Conservation (phyloP, 2,329 filamentous ascomycete species). For the Colletotrichum tanaceti region DNA sequence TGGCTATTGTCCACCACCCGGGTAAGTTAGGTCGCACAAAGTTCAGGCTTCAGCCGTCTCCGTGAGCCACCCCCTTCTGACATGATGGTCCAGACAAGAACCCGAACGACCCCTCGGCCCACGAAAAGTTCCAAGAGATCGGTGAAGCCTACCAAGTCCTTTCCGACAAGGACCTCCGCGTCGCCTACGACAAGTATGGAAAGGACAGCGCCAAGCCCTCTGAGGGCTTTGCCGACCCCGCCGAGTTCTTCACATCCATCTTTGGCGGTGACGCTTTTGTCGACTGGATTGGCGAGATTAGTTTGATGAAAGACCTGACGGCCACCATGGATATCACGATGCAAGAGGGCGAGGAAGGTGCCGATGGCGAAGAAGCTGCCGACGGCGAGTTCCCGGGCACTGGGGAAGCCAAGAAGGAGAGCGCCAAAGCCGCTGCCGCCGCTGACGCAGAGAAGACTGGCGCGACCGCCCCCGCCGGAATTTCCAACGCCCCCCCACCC, state of each 20-base stretch:
- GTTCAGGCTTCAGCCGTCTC: conserved; percentile 15
- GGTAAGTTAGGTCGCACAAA: conserved; percentile 60
- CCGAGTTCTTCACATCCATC: conserved; percentile 98
- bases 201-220: conserved; percentile 93
- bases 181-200: conserved; percentile 95
- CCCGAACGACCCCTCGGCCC: conserved; percentile 91
- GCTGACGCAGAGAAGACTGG: conserved; percentile 47
- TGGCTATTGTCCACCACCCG: conserved; percentile 93
- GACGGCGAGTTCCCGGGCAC: conserved; percentile 68
- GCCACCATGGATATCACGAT: conserved; percentile 98
- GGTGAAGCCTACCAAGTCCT: conserved; percentile 82
- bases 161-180: conserved; percentile 86
- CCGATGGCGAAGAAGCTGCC: conserved; percentile 63
- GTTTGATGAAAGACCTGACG: conserved; percentile 97
- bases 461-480: conserved; percentile 44
- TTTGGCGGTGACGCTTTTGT: conserved; percentile 96
- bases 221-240: conserved; percentile 93
- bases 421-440: conserved; percentile 57
- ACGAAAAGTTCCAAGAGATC: conserved; percentile 93
- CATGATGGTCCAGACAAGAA: conserved; percentile 81
- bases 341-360: conserved; percentile 79
- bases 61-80: conserved; percentile 13
- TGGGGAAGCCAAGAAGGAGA: conserved; percentile 67
- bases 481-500: conserved; percentile 48
- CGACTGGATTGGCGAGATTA: conserved; percentile 98